Base-by-base conservation (phyloP, 257 asterid species). In the Solanum bulbocastanum region DNA sequence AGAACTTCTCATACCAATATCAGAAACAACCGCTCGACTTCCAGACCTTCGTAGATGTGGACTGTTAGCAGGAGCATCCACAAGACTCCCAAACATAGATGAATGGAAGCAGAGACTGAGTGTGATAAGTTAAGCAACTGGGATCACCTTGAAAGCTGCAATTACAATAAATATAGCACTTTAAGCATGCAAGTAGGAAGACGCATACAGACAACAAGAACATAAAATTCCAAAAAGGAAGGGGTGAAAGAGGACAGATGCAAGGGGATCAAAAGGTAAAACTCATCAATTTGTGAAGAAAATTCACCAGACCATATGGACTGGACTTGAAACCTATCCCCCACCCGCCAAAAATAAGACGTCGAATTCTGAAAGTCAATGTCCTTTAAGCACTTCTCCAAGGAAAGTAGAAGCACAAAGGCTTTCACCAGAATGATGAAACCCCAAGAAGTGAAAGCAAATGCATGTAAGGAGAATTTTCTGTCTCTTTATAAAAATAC, bases 11-110 rank as follows among this genome's bases (percentile, higher is more conserved):
- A 89, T 91, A 96, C 99, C 98, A 90, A 91, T 88, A 92, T 95
- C 98, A 90, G 88, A 93, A 88, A 96, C 95, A 92, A 94, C 95
- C 35, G 95, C 91, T 85, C 99, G 94, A 92, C 99, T 97, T 87
- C 99, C 99, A 87, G 99, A 97, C 90, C 93, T 97, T 90, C 98
- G 92, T 82, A 97, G 88, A 91, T 95, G 99, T 86, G 99, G 96
- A 94, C 98, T 97, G 81, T 90, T 93, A 88, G 78, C 88, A 90
- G 98, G 95, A 88, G 87, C 87, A 89, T 94, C 89, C 88, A 88
- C 93, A 66, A 90, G 91, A 90, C 97, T 95, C 93, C 98, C 99
- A 91, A 96, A 92, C 98, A 97, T 94, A 92, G 97, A 95, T 93
- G 97, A 94, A 92, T 35, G 94, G 97, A 76, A 79, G 73, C 66